Conservation (phyloP, 108 stramenopile genomes). For the Aureococcus anophagefferens region DNA sequence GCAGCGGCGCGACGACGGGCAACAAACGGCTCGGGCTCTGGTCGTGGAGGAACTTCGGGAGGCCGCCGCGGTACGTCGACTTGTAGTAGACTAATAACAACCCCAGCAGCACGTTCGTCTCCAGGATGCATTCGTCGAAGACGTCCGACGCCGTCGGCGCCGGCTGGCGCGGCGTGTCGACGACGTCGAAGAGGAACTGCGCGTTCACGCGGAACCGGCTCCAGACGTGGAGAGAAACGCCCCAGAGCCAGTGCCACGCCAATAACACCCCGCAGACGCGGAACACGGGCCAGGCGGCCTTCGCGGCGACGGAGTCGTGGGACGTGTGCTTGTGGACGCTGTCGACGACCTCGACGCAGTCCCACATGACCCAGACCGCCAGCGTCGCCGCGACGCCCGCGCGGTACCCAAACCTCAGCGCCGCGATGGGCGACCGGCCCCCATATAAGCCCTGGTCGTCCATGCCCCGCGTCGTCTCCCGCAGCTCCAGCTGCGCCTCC, state of each 20-base stretch:
- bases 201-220: slow-evolving; percentile 32
- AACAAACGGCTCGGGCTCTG: too few species aligned
- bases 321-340: slow-evolving; percentile 39
- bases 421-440: not conserved
- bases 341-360: slow-evolving; percentile 64
- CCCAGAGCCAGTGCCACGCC: slow-evolving; percentile 86
- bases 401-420: slow-evolving; percentile 53
- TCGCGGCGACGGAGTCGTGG: slow-evolving; percentile 57
- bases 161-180: not conserved
- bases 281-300: slow-evolving; percentile 77
- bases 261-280: slow-evolving; percentile 76
- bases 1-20: slow-evolving; percentile 26
- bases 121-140: slow-evolving; percentile 69
- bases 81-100: slow-evolving; percentile 66
- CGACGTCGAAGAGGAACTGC: slow-evolving; percentile 63
- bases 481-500: slow-evolving; percentile 39
- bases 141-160: slow-evolving; percentile 49
- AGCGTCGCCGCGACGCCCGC: slow-evolving; percentile 80
- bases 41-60: not conserved
- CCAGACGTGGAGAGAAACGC: slow-evolving; percentile 71
- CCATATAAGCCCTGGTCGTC: not conserved
- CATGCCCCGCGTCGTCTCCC: not conserved
- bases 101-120: slow-evolving; percentile 61
- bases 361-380: slow-evolving; percentile 83
- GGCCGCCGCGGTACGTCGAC: not conserved